Evolutionary conservation across 1,284 basidiomycete species (phyloP), one percentile per base, ranked within the genome.

Genomic region (Fomitopsis pinicola): DNA sequence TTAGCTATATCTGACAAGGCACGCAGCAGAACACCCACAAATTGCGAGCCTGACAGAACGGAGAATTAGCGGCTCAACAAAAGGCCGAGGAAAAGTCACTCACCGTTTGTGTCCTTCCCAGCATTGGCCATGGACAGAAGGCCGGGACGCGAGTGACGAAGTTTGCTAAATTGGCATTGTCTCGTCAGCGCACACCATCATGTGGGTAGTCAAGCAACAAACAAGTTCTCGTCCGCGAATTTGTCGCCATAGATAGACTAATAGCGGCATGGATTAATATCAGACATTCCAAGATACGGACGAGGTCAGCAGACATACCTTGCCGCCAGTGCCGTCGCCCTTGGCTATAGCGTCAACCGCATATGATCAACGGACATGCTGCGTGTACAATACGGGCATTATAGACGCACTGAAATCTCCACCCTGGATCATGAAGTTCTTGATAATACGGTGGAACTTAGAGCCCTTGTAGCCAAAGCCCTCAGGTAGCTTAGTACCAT

Each of bases 111-210:
- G 72, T 93, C 88, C 73, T 86, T 89, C 72, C 89, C 90, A 66
- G 95, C 88, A 73, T 97, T 98, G 62, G 95, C 94, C 95, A 97
- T 97, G 14, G 95, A 96, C 64, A 97, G 85, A 61, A 85, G 82
- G 69, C 94, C 95, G 60, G 91, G 86, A 48, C 83, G 86, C 66
- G 91, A 91, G 81, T 97, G 95, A 75, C 87, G 88, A 74, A 96
- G 89, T 83, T 95, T 93, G 81, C 91, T 91, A 60, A n/a, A 46
- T 44, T 58, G 56, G 36, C 33, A 55, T 26, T 46, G 57, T 30
- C 9, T 42, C 15, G 17, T 30, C 42, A 52, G 22, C 7, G 54
- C 26, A 10, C 30, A 14, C 42, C 48, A 26, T 14, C 26, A 35
- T 40, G 7, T 8, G 57, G 22, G 22, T 35, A 55, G 26, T 28